phyloP scores from a whole-genome alignment of 2,329 filamentous ascomycete species.

The Claviceps quebecensis region DNA sequence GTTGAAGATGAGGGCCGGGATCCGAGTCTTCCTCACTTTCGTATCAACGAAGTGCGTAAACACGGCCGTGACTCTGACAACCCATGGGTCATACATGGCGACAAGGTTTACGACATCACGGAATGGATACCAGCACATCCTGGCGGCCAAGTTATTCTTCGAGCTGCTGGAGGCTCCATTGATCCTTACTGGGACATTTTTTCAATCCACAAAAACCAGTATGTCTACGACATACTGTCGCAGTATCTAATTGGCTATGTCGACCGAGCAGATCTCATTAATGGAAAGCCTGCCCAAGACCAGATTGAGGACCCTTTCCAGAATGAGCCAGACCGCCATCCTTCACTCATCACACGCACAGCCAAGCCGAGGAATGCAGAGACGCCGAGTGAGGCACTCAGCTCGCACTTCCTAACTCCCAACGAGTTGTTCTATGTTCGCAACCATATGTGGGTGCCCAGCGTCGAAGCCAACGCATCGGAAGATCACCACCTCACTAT shows the following conservation, averaged over 20 bases:
- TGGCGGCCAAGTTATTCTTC: slow-evolving; percentile 53
- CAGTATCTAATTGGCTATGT: slow-evolving; percentile 50
- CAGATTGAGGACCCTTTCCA: slow-evolving; percentile 47
- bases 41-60: slow-evolving; percentile 35
- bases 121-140: slow-evolving; percentile 53
- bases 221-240: slow-evolving; percentile 51
- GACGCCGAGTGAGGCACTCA: slow-evolving; percentile 35
- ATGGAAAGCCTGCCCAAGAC: slow-evolving; percentile 38
- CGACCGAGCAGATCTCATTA: slow-evolving; percentile 41
- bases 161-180: slow-evolving; percentile 48
- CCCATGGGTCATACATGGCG: slow-evolving; percentile 51
- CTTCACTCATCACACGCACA: slow-evolving; percentile 35
- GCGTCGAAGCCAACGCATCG: slow-evolving; percentile 23
- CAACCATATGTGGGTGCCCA: slow-evolving; percentile 51
- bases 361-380: slow-evolving; percentile 48
- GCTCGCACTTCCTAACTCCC: slow-evolving; percentile 37
- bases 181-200: slow-evolving; percentile 61
- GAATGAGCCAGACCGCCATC: slow-evolving; percentile 37
- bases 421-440: slow-evolving; percentile 44
- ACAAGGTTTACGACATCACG: slow-evolving; percentile 57
- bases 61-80: slow-evolving; percentile 37
- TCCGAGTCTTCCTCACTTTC: slow-evolving; percentile 32
- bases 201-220: slow-evolving; percentile 49
- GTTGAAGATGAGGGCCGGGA: slow-evolving; percentile 17
- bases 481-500: slow-evolving; percentile 34